Evolutionary conservation across 2,329 filamentous ascomycete genomes (phyloP).

Genomic region (Orbilia ellipsospora): DNA sequence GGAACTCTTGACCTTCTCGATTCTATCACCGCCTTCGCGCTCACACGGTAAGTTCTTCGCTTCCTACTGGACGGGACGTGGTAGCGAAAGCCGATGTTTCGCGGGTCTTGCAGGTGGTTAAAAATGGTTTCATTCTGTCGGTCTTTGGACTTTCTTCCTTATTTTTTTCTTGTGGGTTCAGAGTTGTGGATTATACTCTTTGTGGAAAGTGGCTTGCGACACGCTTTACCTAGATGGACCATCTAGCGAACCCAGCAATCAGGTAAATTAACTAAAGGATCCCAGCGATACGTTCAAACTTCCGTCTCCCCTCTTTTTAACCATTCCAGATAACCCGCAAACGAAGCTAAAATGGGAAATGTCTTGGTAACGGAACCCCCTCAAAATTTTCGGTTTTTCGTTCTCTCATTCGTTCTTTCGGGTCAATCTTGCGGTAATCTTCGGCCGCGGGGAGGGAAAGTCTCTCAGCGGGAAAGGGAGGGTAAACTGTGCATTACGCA

Average conservation of each 20-base stretch:
- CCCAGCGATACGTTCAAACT: slow-evolving; percentile 44
- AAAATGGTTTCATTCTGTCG: slow-evolving; percentile 3
- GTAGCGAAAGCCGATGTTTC: slow-evolving; percentile 55
- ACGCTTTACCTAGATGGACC: slow-evolving; percentile 38
- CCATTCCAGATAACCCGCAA: slow-evolving; percentile 21
- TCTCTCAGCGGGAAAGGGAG: slow-evolving; percentile 15
- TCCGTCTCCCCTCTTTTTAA: slow-evolving; percentile 46
- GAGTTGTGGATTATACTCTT: slow-evolving; percentile 28
- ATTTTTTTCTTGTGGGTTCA: slow-evolving; percentile 21
- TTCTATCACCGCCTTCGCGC: slow-evolving; percentile 50
- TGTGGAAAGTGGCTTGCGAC: slow-evolving; percentile 45
- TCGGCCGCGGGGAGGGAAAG: too few relatives aligned
- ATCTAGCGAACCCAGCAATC: slow-evolving; percentile 46
- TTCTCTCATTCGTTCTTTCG: slow-evolving; percentile 11
- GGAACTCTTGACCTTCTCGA: slow-evolving; percentile 39
- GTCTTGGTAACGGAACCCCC: slow-evolving; percentile 33
- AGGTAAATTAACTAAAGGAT: slow-evolving; percentile 53
- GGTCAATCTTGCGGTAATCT: too few relatives aligned
- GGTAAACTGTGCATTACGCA: slow-evolving; percentile 40
- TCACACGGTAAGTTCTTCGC: slow-evolving; percentile 54
- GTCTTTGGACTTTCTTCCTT: neutral
- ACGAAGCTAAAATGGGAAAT: slow-evolving; percentile 36
- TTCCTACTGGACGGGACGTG: slow-evolving; percentile 54
- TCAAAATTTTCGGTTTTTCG: neutral
- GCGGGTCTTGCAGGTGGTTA: slow-evolving; percentile 49